Evolutionary conservation across 2,329 filamentous ascomycete species (phyloP), one percentile per base, ranked within the genome.

Genomic region (Neonectria coccinea): DNA sequence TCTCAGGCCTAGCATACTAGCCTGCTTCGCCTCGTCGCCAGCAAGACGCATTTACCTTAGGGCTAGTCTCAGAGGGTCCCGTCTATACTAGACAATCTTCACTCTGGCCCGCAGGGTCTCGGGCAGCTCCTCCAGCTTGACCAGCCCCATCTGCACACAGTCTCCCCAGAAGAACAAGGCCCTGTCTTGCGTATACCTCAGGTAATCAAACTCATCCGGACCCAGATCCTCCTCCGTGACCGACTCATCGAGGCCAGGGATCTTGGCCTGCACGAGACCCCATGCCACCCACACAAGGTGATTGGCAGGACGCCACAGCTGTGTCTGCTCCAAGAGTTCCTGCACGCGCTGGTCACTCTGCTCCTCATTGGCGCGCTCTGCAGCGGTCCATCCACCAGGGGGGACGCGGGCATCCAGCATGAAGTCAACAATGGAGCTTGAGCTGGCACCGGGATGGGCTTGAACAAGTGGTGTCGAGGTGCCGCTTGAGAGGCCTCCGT

Each of bases 141-240:
- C 84, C 42, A 99, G 80, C 0, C 94, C 94, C 79, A 97, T 79
- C 59, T 85, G 82, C 60, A 98, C 82, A 56, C 93, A 89, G 80
- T 99, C 96, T 1, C 94, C 94, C 92, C 95, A 97, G 81, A 99
- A 96, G 79, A 97, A 96, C 81, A 96, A 84, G 0, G 93, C 94
- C 14, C 96, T 86, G 69, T 97, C 92, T 79, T 97, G 93, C 8
- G 96, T 90, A 79, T 98, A 99, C 11, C 87, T 88, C 25, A 99
- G 84, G 77, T 98, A 99, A 79, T 99, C 94, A 75, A 98, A 99
- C 74, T 93, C 92, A 47, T 93, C 85, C 3, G 76, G 74, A 64
- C 73, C 76, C 48, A 80, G 75, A 4, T 73, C 73, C 29, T 73
- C 75, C 31, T 78, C 76, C 10, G 70, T 75, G 1, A 70, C 72